Evolutionary conservation across 176 grass and related monocot genomes (phyloP).

Genomic region (Cenchrus americanus): DNA sequence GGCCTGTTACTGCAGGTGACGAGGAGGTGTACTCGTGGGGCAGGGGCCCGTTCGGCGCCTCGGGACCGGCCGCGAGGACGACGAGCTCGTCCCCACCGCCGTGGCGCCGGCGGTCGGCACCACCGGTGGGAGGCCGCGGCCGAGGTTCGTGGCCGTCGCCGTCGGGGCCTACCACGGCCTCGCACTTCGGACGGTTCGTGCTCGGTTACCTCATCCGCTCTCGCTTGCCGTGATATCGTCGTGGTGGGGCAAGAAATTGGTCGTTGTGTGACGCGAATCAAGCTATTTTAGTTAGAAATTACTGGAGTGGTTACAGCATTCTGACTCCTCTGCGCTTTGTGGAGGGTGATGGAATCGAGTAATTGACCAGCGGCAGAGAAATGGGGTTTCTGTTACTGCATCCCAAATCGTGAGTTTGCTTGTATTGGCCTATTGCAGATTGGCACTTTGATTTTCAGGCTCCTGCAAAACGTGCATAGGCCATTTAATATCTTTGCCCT

Average conservation of each 20-base stretch:
- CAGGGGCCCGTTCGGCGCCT: slow-evolving; percentile 83
- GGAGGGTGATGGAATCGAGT: too few relatives aligned
- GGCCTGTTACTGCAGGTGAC: slow-evolving; percentile 64
- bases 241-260: not conserved
- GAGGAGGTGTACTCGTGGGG: slow-evolving; percentile 94
- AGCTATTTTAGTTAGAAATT: not conserved
- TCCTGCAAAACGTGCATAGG: too few relatives aligned
- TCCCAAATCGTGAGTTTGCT: too few relatives aligned
- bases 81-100: slow-evolving; percentile 66
- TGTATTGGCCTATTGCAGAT: too few relatives aligned
- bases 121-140: slow-evolving; percentile 2
- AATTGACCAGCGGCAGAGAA: too few relatives aligned
- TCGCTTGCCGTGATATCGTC: not conserved
- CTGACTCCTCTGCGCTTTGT: too few relatives aligned
- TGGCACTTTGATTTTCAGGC: too few relatives aligned
- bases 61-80: slow-evolving; percentile 63
- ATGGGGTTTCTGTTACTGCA: too few relatives aligned
- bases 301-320: not conserved
- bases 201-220: not conserved
- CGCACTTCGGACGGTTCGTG: slow-evolving; percentile 76
- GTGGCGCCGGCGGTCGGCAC: slow-evolving; percentile 39
- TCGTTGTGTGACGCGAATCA: not conserved
- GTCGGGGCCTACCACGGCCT: slow-evolving; percentile 89
- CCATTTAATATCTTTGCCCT: too few relatives aligned
- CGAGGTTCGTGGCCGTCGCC: slow-evolving; percentile 68